Conservation (phyloP, 768 basidiomycete species). For the Suillus clintonianus region DNA sequence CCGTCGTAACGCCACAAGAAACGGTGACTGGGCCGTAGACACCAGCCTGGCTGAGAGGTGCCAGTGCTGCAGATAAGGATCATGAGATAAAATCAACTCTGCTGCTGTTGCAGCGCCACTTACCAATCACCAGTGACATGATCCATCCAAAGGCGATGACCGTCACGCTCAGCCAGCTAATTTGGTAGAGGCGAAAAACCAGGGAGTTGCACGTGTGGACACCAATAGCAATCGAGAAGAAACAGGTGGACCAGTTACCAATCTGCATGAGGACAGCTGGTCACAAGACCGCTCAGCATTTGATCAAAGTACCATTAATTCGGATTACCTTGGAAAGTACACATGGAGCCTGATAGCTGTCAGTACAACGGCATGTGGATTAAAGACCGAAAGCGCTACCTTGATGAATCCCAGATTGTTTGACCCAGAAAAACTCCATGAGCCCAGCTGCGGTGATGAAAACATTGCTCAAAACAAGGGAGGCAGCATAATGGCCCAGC, state of each 20-base stretch:
- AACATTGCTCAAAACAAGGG: slow-evolving; percentile 60
- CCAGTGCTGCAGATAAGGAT: slow-evolving; percentile 30
- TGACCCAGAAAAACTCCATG: slow-evolving; percentile 53
- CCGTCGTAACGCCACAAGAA: slow-evolving; percentile 51
- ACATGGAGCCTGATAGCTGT: slow-evolving; percentile 42
- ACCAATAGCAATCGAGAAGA: slow-evolving; percentile 65
- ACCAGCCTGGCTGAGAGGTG: slow-evolving; percentile 37
- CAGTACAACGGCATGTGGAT: neutral
- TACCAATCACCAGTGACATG: slow-evolving; percentile 50
- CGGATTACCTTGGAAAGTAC: slow-evolving; percentile 59
- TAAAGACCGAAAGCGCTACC: slow-evolving; percentile 37
- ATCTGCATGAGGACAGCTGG: slow-evolving; percentile 61
- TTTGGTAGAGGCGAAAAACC: slow-evolving; percentile 56
- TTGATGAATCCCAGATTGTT: slow-evolving; percentile 42
- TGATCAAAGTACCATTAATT: neutral
- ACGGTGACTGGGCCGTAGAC: slow-evolving; percentile 56
- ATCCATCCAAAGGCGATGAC: slow-evolving; percentile 57
- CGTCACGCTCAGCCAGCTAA: slow-evolving; percentile 45
- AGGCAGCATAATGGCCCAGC: slow-evolving; percentile 67
- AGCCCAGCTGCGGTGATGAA: slow-evolving; percentile 54
- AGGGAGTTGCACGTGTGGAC: slow-evolving; percentile 71
- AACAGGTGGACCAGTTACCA: slow-evolving; percentile 60
- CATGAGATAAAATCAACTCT: neutral
- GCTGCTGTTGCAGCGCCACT: slow-evolving; percentile 18
- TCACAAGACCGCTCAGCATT: slow-evolving; percentile 2